Percentiles rank a stretch among this genome's conserved stretches.
phyloP scores from a whole-genome alignment of 257 asterid genomes.

The Ehretia macrophylla region DNA sequence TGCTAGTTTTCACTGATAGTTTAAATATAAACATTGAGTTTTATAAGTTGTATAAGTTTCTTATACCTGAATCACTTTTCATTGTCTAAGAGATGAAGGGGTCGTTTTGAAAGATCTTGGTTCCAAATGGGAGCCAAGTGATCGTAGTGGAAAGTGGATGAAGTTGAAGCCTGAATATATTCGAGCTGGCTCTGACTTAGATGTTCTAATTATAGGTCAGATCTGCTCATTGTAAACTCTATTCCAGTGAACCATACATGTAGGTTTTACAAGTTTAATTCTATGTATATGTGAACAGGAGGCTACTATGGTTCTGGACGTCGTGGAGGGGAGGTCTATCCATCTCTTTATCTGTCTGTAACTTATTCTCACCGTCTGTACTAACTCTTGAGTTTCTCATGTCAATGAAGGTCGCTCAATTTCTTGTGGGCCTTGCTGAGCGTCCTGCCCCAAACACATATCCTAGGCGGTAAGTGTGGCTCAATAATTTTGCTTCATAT shows the following conservation, averaged over 20 bases:
- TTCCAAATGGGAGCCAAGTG: slow-evolving; percentile 99
- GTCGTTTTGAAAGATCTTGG: slow-evolving; percentile 79
- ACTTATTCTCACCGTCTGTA: slow-evolving; percentile 14
- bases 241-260: neutral
- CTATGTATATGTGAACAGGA: slow-evolving; percentile 43
- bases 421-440: slow-evolving; percentile 90
- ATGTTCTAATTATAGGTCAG: slow-evolving; percentile 84
- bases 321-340: slow-evolving; percentile 87
- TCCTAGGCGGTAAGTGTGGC: slow-evolving; percentile 66
- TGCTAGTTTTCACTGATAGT: neutral
- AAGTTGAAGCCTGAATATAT: slow-evolving; percentile 93
- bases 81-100: slow-evolving; percentile 77
- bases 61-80: slow-evolving; percentile 16
- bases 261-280: slow-evolving; percentile 14
- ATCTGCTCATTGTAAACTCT: slow-evolving; percentile 12
- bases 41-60: neutral
- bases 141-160: slow-evolving; percentile 97
- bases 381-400: slow-evolving; percentile 10
- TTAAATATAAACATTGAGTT: neutral
- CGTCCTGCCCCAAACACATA: slow-evolving; percentile 64
- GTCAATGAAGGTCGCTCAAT: slow-evolving; percentile 71
- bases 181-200: slow-evolving; percentile 89
- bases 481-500: slow-evolving; percentile 10
- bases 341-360: slow-evolving; percentile 15
- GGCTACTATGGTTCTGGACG: slow-evolving; percentile 99